These are phyloP conservation scores for Ophiostoma perfectum DNA, from an alignment of 2,329 filamentous ascomycete genomes.

Conservation along the genomic window DNA sequence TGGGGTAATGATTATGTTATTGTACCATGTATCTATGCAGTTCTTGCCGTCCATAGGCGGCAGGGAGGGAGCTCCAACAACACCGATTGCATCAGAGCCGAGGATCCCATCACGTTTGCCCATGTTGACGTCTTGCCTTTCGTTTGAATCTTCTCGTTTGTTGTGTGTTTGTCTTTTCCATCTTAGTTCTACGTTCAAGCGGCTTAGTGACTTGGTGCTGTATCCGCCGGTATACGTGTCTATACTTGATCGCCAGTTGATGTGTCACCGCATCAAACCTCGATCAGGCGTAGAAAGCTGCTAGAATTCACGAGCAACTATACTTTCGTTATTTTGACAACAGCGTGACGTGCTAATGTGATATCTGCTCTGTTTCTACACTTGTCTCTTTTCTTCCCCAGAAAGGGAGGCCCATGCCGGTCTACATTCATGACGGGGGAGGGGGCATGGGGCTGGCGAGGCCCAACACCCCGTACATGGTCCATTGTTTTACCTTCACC, in stretches of 20 bases:
- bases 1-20: conserved; percentile 26
- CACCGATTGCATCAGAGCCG: conserved; percentile 5
- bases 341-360: background rate
- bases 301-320: background rate
- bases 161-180: background rate
- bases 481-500: background rate
- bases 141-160: too few species aligned
- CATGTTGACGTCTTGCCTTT: background rate
- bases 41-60: background rate
- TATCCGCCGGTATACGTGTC: background rate
- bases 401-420: conserved; percentile 3
- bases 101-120: conserved; percentile 4
- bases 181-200: background rate
- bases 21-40: conserved; percentile 2
- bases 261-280: background rate
- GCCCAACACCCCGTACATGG: background rate
- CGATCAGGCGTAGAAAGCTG: background rate
- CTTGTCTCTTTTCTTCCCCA: background rate
- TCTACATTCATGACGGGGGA: background rate
- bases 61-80: background rate
- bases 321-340: background rate
- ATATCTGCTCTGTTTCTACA: background rate
- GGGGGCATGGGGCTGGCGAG: background rate
- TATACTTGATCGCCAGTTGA: conserved; percentile 1
- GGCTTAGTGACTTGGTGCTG: background rate